A percentile compares a stretch with the other conserved stretches of the same genome.
These are phyloP conservation scores for Graphilbum fragrans DNA, from an alignment of 2,329 filamentous ascomycete species.

Conservation along the genomic window DNA sequence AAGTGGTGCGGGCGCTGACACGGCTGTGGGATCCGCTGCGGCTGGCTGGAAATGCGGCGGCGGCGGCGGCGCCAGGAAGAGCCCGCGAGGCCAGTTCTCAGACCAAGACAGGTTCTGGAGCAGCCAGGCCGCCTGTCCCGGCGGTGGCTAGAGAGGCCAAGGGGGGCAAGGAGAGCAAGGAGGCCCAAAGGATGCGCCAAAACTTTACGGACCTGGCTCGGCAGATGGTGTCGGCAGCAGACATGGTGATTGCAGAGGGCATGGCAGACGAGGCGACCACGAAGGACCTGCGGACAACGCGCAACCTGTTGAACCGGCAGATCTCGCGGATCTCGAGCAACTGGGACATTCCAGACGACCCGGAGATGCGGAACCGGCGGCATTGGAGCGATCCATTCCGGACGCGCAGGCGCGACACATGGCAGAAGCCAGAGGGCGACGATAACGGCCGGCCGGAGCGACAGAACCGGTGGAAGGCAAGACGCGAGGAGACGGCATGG, in stretches of 20 bases:
- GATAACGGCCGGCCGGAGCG: not conserved
- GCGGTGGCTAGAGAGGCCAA: not conserved
- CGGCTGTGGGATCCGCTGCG: conserved; percentile 37
- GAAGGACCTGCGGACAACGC: conserved; percentile 18
- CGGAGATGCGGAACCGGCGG: not conserved
- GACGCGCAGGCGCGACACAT: not conserved
- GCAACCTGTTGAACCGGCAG: conserved; percentile 17
- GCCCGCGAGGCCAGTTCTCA: conserved; percentile 5
- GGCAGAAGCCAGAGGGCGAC: too few relatives aligned
- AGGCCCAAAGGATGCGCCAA: conserved; percentile 14
- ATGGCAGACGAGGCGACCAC: conserved; percentile 22
- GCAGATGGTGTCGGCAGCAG: conserved; percentile 31
- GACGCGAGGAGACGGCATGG: too few relatives aligned
- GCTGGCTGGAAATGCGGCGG: conserved; percentile 18
- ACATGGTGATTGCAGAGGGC: conserved; percentile 28
- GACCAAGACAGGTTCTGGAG: conserved; percentile 14
- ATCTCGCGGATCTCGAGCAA: conserved; percentile 15
- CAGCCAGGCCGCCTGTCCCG: not conserved
- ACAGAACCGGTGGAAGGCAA: not conserved
- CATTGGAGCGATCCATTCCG: not conserved
- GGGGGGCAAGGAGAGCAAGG: not conserved
- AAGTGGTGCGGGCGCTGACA: conserved; percentile 37
- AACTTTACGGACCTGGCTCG: conserved; percentile 32
- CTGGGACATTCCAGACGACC: conserved; percentile 8
- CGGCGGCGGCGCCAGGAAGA: conserved; percentile 21